These are phyloP conservation scores for Cercospora sojina DNA, from an alignment of 2,329 filamentous ascomycete genomes.

Conservation along the genomic window DNA sequence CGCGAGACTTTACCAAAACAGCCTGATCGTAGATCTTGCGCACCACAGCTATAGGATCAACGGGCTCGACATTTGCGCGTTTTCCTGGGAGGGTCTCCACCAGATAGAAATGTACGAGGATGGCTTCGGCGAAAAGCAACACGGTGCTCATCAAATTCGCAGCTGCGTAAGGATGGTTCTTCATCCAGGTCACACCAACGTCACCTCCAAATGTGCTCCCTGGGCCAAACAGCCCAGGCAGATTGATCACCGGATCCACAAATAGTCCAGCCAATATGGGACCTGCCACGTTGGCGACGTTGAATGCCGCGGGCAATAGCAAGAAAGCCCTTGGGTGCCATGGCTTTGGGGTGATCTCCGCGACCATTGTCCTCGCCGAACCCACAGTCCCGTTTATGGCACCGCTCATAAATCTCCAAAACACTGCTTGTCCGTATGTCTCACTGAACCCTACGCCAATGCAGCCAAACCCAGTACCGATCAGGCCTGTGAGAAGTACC, in stretches of 20 bases:
- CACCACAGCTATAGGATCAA: slow-evolving; percentile 31
- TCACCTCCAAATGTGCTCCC: slow-evolving; percentile 55
- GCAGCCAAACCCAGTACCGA: slow-evolving; percentile 42
- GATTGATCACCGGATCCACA: slow-evolving; percentile 58
- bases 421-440: slow-evolving; percentile 43
- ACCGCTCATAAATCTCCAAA: slow-evolving; percentile 43
- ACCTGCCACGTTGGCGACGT: slow-evolving; percentile 44
- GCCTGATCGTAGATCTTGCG: slow-evolving; percentile 24
- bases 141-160: slow-evolving; percentile 62
- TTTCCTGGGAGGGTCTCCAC: slow-evolving; percentile 52
- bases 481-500: slow-evolving; percentile 42
- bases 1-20: slow-evolving; percentile 30
- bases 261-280: slow-evolving; percentile 61
- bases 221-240: slow-evolving; percentile 59
- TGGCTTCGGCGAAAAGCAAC: slow-evolving; percentile 55
- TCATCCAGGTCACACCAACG: slow-evolving; percentile 60
- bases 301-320: slow-evolving; percentile 44
- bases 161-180: slow-evolving; percentile 61
- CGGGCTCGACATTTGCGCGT: slow-evolving; percentile 27
- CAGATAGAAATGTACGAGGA: slow-evolving; percentile 58
- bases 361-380: slow-evolving; percentile 45
- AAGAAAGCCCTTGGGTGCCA: slow-evolving; percentile 45
- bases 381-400: slow-evolving; percentile 46
- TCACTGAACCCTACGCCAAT: slow-evolving; percentile 43
- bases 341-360: slow-evolving; percentile 42